Percentiles rank a stretch among this genome's conserved stretches.
Conservation (phyloP, 2,329 filamentous ascomycete genomes). For the Phaeoacremonium minimum region DNA sequence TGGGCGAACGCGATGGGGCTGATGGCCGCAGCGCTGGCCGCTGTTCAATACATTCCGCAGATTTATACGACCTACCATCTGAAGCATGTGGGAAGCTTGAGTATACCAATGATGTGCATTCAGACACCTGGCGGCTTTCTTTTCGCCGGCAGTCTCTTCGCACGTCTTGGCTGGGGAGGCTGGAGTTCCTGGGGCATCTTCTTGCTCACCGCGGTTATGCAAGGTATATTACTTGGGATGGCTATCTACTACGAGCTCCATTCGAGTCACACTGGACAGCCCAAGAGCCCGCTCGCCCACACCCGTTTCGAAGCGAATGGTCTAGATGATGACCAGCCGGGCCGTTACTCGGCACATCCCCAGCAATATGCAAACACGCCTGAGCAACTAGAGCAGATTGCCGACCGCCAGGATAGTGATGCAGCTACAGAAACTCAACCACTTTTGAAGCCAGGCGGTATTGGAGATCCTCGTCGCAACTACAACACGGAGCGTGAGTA, state of each 20-base stretch:
- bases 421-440: slow-evolving; percentile 47
- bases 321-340: slow-evolving; percentile 45
- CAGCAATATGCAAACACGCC: slow-evolving; percentile 47
- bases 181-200: slow-evolving; percentile 98
- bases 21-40: slow-evolving; percentile 72
- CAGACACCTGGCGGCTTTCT: slow-evolving; percentile 91
- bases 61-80: slow-evolving; percentile 87
- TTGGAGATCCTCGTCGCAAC: slow-evolving; percentile 37
- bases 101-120: slow-evolving; percentile 97
- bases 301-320: slow-evolving; percentile 32
- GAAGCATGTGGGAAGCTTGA: slow-evolving; percentile 84
- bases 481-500: slow-evolving; percentile 18
- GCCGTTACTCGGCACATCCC: slow-evolving; percentile 47
- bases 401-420: slow-evolving; percentile 46
- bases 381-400: slow-evolving; percentile 44
- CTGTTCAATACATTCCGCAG: slow-evolving; percentile 90
- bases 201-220: slow-evolving; percentile 78
- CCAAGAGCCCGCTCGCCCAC: slow-evolving; percentile 36
- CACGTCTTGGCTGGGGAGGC: slow-evolving; percentile 71
- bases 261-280: slow-evolving; percentile 21
- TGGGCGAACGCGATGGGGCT: slow-evolving; percentile 89
- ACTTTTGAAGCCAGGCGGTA: slow-evolving; percentile 43
- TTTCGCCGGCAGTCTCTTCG: slow-evolving; percentile 80
- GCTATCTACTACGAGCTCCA: slow-evolving; percentile 70
- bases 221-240: slow-evolving; percentile 77